Evolutionary conservation across 208 protist species (phyloP), one percentile per base, ranked within the genome.

Genomic region (Wallacemonas sp.): DNA sequence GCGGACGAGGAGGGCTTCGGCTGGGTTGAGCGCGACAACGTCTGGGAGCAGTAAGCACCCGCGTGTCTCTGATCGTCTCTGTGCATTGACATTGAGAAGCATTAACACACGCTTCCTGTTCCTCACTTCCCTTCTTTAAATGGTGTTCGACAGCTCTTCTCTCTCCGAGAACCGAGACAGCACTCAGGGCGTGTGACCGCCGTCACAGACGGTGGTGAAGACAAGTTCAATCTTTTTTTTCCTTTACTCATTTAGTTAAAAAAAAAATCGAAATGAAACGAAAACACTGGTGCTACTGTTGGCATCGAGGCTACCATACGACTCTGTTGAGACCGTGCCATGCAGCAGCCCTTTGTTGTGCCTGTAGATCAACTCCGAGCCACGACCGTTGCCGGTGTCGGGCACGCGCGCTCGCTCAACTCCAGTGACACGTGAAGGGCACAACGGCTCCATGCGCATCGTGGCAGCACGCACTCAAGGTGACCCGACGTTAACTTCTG

Each of bases 11-110:
- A 39, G 36, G 36, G 36, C 36, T 39, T 39, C 36, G 36, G 36
- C 92, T 99, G 98, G 98, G 76, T 99, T 64, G 95, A 99, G 20
- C 88, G 97, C 61, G 97, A 93, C 94, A 78, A 92, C 99, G 55
- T 81, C 86, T 76, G 94, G 94, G 70, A 83, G 76, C 49, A 75
- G 99, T 80, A 68, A 82, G 63, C 76, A 97, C 20, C 11, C 26
- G n/a, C n/a, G n/a, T n/a, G n/a, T n/a, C n/a, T n/a, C n/a, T n/a
- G n/a, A n/a, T n/a, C n/a, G n/a, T n/a, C 49, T 1, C 61, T 48
- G 70, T 42, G 57, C 7, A 44, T 85, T 31, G 55, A 59, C 8
- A 99, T 96, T 97, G 84, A 97, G 36, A 39, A 4, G n/a, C 42
- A 1, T 16, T 29, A 90, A 98, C 61, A 97, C 98, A 85, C 82